A percentile compares a stretch with the other conserved stretches of the same genome.
These are phyloP conservation scores for Berberis vulgaris DNA, from an alignment of 164 flowering plant genomes.

Conservation along the genomic window DNA sequence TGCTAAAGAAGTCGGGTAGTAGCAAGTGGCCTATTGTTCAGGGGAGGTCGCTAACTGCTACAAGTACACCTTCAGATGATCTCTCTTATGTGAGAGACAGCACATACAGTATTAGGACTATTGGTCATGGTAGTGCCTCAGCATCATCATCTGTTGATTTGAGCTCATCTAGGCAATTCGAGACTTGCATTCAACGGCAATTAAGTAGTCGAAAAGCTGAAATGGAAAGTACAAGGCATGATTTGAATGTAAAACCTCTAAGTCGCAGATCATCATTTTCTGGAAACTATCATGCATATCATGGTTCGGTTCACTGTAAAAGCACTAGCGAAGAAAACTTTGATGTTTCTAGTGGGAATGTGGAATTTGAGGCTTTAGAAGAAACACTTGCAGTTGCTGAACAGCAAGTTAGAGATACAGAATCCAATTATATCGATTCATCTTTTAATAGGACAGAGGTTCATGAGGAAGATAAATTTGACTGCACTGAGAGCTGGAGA, in stretches of 20 bases:
- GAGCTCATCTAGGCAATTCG: slow-evolving; percentile 48
- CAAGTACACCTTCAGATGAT: slow-evolving; percentile 52
- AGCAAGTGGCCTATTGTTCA: slow-evolving; percentile 65
- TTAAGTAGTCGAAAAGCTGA: slow-evolving; percentile 50
- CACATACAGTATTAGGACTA: slow-evolving; percentile 52
- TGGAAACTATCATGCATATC: slow-evolving; percentile 25
- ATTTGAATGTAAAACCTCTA: slow-evolving; percentile 26
- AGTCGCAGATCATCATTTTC: slow-evolving; percentile 44
- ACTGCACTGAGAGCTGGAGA: slow-evolving; percentile 17
- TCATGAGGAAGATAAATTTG: slow-evolving; percentile 22
- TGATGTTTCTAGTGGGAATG: slow-evolving; percentile 23
- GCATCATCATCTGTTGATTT: slow-evolving; percentile 75
- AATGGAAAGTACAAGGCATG: slow-evolving; percentile 40
- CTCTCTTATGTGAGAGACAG: slow-evolving; percentile 60
- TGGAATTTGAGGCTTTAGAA: slow-evolving; percentile 18
- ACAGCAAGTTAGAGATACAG: slow-evolving; percentile 15
- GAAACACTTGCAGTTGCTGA: slow-evolving; percentile 18
- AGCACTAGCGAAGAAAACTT: slow-evolving; percentile 33
- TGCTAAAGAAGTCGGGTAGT: slow-evolving; percentile 69
- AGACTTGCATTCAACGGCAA: slow-evolving; percentile 52
- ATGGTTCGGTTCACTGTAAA: slow-evolving; percentile 16
- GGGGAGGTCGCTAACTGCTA: slow-evolving; percentile 52
- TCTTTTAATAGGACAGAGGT: slow-evolving; percentile 11
- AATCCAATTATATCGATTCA: slow-evolving; percentile 6
- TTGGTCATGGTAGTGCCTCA: slow-evolving; percentile 56